A percentile compares a stretch with the other conserved stretches of the same genome.
Evolutionary conservation across 768 basidiomycete species (phyloP).

Genomic region (Amanita fuliginea): DNA sequence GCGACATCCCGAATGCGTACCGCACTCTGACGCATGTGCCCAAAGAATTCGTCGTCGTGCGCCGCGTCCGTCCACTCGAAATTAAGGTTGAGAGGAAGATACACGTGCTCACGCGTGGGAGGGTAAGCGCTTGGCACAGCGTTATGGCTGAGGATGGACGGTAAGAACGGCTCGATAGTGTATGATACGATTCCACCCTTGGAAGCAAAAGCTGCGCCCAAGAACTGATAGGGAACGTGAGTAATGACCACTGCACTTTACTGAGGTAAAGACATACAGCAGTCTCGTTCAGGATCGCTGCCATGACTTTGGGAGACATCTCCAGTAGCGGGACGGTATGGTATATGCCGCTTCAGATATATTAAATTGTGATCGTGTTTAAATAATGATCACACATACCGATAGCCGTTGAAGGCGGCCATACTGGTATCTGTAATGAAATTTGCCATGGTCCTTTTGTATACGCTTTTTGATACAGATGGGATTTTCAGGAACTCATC

Average conservation of each 20-base stretch:
- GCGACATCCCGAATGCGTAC: slow-evolving; percentile 23
- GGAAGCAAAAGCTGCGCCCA: not conserved
- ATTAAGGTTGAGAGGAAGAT: slow-evolving; percentile 18
- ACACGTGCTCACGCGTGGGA: slow-evolving; percentile 15
- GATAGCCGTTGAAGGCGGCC: slow-evolving; percentile 10
- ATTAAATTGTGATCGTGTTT: not conserved
- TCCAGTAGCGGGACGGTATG: slow-evolving; percentile 24
- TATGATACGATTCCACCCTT: slow-evolving; percentile 18
- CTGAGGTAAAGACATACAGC: slow-evolving; percentile 14
- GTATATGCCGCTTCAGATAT: slow-evolving; percentile 16
- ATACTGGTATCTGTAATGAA: slow-evolving; percentile 21
- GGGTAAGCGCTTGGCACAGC: slow-evolving; percentile 34
- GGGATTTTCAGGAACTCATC: slow-evolving; percentile 36
- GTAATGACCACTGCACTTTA: not conserved
- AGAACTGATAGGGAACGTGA: not conserved
- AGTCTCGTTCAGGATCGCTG: slow-evolving; percentile 26
- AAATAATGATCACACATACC: slow-evolving; percentile 4
- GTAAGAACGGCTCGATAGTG: slow-evolving; percentile 33
- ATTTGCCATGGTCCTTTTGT: slow-evolving; percentile 21
- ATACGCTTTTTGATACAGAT: slow-evolving; percentile 17
- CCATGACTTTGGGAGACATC: slow-evolving; percentile 19
- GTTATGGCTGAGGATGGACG: slow-evolving; percentile 26
- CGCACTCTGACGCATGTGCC: slow-evolving; percentile 24
- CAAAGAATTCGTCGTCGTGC: slow-evolving; percentile 17
- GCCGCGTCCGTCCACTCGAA: slow-evolving; percentile 12